Conservation (phyloP, 495 filamentous ascomycete species). For the Rhypophila decipiens region DNA sequence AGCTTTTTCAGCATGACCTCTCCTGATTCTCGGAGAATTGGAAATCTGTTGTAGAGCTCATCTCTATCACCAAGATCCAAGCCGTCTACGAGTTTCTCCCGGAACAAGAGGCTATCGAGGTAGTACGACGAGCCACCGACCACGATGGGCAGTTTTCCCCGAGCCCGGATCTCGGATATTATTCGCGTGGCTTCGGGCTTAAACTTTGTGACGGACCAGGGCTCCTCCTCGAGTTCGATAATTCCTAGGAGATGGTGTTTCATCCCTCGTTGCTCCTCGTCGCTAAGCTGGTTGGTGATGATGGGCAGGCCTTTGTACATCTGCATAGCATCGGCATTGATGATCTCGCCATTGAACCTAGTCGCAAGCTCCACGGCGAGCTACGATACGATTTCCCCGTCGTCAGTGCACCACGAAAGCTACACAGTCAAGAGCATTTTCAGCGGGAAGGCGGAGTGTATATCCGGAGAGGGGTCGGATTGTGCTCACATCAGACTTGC, state of each 20-base stretch:
- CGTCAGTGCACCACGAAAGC: neutral
- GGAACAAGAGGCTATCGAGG: conserved; percentile 77
- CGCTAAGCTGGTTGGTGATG: conserved; percentile 87
- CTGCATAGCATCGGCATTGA: conserved; percentile 99
- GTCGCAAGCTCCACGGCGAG: conserved; percentile 86
- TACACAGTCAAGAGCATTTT: too few relatives aligned
- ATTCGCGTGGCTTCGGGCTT: conserved; percentile 57
- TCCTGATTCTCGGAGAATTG: conserved; percentile 65
- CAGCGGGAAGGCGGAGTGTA: too few relatives aligned
- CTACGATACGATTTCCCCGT: conserved; percentile 44
- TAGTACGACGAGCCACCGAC: conserved; percentile 97
- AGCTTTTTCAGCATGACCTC: conserved; percentile 66
- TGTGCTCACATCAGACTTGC: conserved; percentile 83
- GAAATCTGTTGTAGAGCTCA: conserved; percentile 45
- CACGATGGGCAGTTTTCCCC: conserved; percentile 78
- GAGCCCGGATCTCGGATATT: conserved; percentile 68
- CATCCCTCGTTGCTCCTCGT: conserved; percentile 68
- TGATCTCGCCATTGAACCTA: conserved; percentile 84
- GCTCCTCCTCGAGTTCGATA: conserved; percentile 62
- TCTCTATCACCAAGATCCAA: conserved; percentile 17
- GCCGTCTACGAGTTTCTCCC: conserved; percentile 55
- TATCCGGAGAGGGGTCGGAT: neutral
- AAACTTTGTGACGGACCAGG: conserved; percentile 79
- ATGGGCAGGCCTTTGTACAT: conserved; percentile 90
- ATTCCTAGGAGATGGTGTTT: conserved; percentile 85